phyloP scores from a whole-genome alignment of 2,329 filamentous ascomycete genomes.

The Pseudogymnoascus sp. region DNA sequence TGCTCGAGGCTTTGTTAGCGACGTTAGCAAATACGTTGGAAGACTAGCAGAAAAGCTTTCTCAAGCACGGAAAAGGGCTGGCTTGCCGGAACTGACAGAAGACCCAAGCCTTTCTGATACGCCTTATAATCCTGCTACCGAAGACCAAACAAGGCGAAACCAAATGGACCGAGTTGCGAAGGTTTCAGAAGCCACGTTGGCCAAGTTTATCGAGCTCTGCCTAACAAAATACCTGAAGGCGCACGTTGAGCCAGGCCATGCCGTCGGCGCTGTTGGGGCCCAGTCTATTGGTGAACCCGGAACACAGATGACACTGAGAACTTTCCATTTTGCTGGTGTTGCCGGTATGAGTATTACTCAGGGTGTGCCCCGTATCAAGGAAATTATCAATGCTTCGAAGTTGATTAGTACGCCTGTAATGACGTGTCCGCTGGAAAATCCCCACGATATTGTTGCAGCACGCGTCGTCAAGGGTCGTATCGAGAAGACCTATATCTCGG shows the following conservation, averaged over 20 bases:
- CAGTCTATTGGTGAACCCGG: constrained; percentile 98
- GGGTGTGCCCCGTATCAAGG: constrained; percentile 98
- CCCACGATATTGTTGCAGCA: constrained; percentile 68
- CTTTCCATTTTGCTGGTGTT: constrained; percentile 99
- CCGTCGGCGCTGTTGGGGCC: constrained; percentile 90
- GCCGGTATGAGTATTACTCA: constrained; percentile 99
- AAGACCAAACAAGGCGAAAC: constrained; percentile 23
- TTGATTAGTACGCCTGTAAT: constrained; percentile 92
- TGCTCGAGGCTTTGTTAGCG: constrained; percentile 71
- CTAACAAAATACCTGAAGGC: constrained; percentile 86
- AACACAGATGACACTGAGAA: constrained; percentile 98
- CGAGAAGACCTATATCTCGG: constrained; percentile 85
- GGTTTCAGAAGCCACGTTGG: constrained; percentile 66
- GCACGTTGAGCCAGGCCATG: constrained; percentile 87
- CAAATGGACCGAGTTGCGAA: constrained; percentile 68
- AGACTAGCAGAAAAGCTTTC: constrained; percentile 55
- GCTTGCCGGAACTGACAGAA: constrained; percentile 39
- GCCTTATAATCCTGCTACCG: constrained; percentile 25
- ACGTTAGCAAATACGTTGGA: constrained; percentile 66
- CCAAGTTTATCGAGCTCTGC: constrained; percentile 71
- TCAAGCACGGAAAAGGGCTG: constrained; percentile 43
- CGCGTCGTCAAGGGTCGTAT: constrained; percentile 87
- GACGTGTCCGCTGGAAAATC: constrained; percentile 73
- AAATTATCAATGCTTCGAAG: constrained; percentile 98
- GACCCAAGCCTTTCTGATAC: constrained; percentile 26